phyloP scores from a whole-genome alignment of 225 moss, liverwort and hornwort species.

The Straminergon stramineum region DNA sequence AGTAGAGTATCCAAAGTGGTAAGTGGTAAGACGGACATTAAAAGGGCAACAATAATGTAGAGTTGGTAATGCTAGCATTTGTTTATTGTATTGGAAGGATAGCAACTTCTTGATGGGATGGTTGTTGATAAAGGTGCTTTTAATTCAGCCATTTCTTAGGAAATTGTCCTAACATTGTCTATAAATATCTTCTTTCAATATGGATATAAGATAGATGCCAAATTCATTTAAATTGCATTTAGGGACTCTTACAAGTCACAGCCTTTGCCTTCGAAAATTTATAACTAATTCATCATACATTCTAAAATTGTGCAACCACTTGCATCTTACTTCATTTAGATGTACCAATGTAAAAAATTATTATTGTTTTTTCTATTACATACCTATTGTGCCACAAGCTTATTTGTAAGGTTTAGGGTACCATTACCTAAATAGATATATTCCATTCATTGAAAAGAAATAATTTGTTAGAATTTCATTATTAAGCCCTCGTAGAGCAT shows the following conservation, averaged over 20 bases:
- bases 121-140: background rate
- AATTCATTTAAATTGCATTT: background rate
- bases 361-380: background rate
- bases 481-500: background rate
- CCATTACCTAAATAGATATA: background rate
- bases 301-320: background rate
- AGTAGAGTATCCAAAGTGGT: background rate
- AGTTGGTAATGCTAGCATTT: fast-evolving
- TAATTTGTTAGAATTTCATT: background rate
- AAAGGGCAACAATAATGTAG: background rate
- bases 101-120: background rate
- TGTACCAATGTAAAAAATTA: background rate
- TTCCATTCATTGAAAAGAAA: background rate
- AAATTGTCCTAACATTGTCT: background rate
- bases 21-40: background rate
- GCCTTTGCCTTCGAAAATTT: background rate
- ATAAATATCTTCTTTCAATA: background rate
- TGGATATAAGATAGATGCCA: background rate
- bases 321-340: background rate
- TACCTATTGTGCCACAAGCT: background rate
- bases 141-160: fast-evolving
- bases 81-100: background rate
- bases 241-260: background rate
- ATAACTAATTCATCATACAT: background rate
- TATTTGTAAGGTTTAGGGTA: fast-evolving